Base-by-base conservation (phyloP, 345 rosid species). In the Eucalyptus tenuipes region DNA sequence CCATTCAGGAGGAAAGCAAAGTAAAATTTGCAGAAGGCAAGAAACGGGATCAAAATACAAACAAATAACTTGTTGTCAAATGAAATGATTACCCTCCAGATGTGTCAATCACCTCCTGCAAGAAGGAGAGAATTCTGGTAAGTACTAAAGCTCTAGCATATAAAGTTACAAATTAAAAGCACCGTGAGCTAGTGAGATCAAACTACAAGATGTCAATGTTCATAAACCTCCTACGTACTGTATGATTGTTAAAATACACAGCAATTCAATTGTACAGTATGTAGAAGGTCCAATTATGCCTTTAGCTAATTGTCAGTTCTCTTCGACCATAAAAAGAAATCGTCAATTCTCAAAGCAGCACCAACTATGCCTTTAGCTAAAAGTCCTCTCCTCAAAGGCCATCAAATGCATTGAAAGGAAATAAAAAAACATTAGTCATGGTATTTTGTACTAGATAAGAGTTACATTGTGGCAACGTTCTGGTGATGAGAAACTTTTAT, bases 61-160 rank as follows among this genome's bases (percentile, higher is more conserved):
- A 87, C 57, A 14, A 71, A 81, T 66, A 40, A 87, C 45, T 81
- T 37, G 59, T 71, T 53, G 57, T 49, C 15, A 59, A n/a, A 75
- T 81, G 86, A 49, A 45, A 88, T 91, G 93, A 92, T 75, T 89
- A 96, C 99, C 99, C 99, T 91, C 99, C 97, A 88, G 99, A 96
- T 68, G 97, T 97, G 89, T 97, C 99, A 10, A 90, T 88, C 52
- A 97, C 99, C 91, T 95, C 96, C 99, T 97, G 95, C 44, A 92
- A 86, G 40, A 86, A 33, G 24, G 17, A 86, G 59, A 52, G 24
- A 61, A 61, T 64, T 55, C 48, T 7, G 4, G 75, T 75, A 20
- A 75, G 47, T 86, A 25, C 55, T 86, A 87, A 47, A 61, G 8
- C 27, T 81, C 10, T 40, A n/a, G 87, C 31, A 87, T 5, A 49